Evolutionary conservation across 257 asterid genomes (phyloP).

Genomic region (Apocynum venetum): DNA sequence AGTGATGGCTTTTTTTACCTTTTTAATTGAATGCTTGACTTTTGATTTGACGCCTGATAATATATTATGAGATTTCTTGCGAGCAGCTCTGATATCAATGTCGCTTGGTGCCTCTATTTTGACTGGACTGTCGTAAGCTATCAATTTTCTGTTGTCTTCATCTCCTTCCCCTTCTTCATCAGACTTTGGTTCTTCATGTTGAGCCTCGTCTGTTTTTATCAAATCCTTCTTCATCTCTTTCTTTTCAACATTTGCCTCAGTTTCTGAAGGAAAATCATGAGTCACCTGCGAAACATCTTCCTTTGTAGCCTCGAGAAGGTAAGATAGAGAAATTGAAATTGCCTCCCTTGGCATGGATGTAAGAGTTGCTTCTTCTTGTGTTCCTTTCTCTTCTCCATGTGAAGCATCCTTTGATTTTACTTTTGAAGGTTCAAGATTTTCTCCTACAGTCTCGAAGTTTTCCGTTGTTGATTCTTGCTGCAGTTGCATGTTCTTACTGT

Average conservation of each 20-base stretch:
- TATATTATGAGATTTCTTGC: conserved; percentile 67
- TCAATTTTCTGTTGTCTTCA: conserved; percentile 31
- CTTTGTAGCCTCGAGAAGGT: conserved; percentile 31
- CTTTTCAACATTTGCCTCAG: conserved; percentile 17
- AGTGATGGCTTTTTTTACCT: conserved; percentile 81
- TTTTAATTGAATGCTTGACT: conserved; percentile 85
- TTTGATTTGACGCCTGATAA: conserved; percentile 87
- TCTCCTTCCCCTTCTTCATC: conserved; percentile 41
- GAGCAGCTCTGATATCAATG: conserved; percentile 47
- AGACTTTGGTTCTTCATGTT: conserved; percentile 30
- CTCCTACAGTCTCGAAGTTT: conserved; percentile 22
- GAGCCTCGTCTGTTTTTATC: conserved; percentile 19
- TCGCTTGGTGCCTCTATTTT: conserved; percentile 51
- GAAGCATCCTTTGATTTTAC: conserved; percentile 20
- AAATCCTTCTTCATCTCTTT: conserved; percentile 30
- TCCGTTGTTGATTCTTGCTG: conserved; percentile 19
- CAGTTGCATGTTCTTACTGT: conserved; percentile 19
- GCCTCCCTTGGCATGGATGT: conserved; percentile 5
- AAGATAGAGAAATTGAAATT: conserved; percentile 23
- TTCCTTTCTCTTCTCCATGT: conserved; percentile 3
- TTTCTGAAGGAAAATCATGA: conserved; percentile 17
- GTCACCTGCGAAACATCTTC: conserved; percentile 21
- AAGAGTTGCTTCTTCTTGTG: conserved; percentile 4
- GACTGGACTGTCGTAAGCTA: conserved; percentile 49
- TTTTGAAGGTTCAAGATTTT: conserved; percentile 15